These are phyloP conservation scores for Gaultheria prostrata DNA, from an alignment of 148 eudicot genomes.

Conservation along the genomic window DNA sequence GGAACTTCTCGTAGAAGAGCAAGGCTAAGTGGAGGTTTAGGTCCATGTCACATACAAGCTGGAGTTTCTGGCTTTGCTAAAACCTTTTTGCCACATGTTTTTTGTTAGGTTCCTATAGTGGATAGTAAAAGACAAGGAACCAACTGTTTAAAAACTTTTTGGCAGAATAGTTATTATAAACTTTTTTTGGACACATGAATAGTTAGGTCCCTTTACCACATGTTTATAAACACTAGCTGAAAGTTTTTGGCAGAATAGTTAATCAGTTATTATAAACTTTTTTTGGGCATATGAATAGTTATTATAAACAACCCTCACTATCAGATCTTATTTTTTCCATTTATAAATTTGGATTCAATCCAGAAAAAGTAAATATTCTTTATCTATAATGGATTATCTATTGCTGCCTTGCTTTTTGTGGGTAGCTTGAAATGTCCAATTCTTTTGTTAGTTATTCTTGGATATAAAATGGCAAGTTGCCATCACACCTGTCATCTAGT, in stretches of 20 bases:
- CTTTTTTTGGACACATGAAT: too few relatives aligned
- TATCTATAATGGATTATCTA: constrained; percentile 9
- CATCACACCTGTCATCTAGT: constrained; percentile 14
- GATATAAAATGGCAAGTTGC: constrained; percentile 19
- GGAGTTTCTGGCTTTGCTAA: constrained; percentile 18
- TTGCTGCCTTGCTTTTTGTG: background rate
- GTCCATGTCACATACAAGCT: constrained; percentile 32
- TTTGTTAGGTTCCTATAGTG: constrained; percentile 11
- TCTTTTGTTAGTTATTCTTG: constrained; percentile 20
- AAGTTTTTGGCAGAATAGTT: constrained; percentile 15
- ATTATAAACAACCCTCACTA: constrained; percentile 16
- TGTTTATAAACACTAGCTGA: constrained; percentile 15
- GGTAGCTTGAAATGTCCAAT: constrained; percentile 10
- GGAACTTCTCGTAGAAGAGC: constrained; percentile 18
- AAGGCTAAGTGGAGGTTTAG: constrained; percentile 13
- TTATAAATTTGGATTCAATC: constrained; percentile 8
- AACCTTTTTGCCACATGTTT: constrained; percentile 23
- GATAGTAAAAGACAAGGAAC: constrained; percentile 18
- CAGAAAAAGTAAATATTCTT: constrained; percentile 1
- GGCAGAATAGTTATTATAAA: constrained; percentile 18
- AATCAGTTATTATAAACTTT: constrained; percentile 4
- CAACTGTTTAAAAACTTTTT: constrained; percentile 15
- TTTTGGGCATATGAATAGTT: constrained; percentile 12
- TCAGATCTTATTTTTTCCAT: constrained; percentile 18
- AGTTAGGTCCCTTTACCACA: constrained; percentile 6